Conservation (phyloP, 2,329 filamentous ascomycete genomes). For the Trichoderma sp. region DNA sequence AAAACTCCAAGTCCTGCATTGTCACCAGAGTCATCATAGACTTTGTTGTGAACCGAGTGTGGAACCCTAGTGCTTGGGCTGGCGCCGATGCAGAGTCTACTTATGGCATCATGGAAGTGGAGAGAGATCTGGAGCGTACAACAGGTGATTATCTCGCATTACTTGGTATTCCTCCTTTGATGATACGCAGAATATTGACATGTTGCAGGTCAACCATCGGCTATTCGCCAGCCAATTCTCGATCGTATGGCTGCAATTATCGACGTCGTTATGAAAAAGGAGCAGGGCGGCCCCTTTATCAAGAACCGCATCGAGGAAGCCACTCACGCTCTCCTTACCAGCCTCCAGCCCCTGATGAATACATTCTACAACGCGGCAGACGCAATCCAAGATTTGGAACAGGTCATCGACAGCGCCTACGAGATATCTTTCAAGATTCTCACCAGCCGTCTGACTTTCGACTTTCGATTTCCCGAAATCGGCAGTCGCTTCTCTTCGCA, state of each 20-base stretch:
- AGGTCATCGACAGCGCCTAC: slow-evolving; percentile 48
- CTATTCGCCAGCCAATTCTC: slow-evolving; percentile 46
- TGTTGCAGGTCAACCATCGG: slow-evolving; percentile 41
- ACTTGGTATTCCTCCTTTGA: no score
- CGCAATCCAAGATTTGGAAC: slow-evolving; percentile 49
- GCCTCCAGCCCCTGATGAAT: slow-evolving; percentile 48
- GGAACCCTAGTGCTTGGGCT: slow-evolving; percentile 47
- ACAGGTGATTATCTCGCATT: slow-evolving; percentile 37
- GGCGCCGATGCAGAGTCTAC: slow-evolving; percentile 44
- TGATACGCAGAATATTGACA: neutral
- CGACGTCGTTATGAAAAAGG: slow-evolving; percentile 44
- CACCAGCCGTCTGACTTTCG: slow-evolving; percentile 49
- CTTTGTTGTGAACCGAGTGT: slow-evolving; percentile 48
- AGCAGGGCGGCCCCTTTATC: slow-evolving; percentile 40
- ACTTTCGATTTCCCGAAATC: slow-evolving; percentile 56
- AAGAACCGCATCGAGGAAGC: slow-evolving; percentile 48
- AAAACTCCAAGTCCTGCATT: slow-evolving; percentile 48
- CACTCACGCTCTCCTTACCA: slow-evolving; percentile 44
- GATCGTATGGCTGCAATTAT: slow-evolving; percentile 45
- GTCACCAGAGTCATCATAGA: slow-evolving; percentile 49
- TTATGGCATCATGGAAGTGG: slow-evolving; percentile 42
- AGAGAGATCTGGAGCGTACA: slow-evolving; percentile 43
- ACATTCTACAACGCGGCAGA: slow-evolving; percentile 39
- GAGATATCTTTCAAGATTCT: slow-evolving; percentile 54
- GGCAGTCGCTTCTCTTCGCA: slow-evolving; percentile 53